Base-by-base conservation (phyloP, 306 rosid genomes). In the Medicago arabica region DNA sequence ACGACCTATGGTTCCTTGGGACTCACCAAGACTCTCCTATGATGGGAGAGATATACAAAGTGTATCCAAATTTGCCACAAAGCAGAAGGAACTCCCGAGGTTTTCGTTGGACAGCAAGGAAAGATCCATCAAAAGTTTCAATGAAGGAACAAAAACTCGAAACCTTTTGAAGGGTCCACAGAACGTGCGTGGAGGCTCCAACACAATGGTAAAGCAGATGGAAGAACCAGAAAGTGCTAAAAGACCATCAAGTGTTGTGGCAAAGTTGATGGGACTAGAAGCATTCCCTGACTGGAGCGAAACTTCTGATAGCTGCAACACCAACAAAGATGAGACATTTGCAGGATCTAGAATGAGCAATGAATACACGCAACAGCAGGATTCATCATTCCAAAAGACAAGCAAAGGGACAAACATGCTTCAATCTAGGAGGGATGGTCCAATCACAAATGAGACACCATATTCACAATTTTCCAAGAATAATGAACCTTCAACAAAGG, bases 201-300 rank as follows among this genome's bases (percentile, higher is more conserved):
- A 63, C 83, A 61, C 62, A 73, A 68, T 57, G 65, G 61, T 41
- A 15, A 79, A 70, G 69, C 88, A 80, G 85, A 74, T 71, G 79
- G 88, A 80, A 77, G 97, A 95, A 76, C 82, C 92, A 7, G 93
- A 85, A 67, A 85, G 86, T 49, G 74, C 86, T 13, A 86, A 69
- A 69, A 77, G 86, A 80, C 63, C 90, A 43, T 90, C 96, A 1
- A 85, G 86, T 43, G 87, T 96, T 17, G 89, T 96, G 8, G 97
- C 96, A 28, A 92, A 87, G 86, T 86, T 96, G 83, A 96, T 96
- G 99, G 99, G 99, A 68, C 64, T 96, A 81, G 98, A 92, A 38
- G 49, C 84, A 47, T 77, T 91, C 68, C 81, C 93, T 25, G 89
- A 83, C n/a, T 67, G 83, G 17, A 66, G 63, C 36, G 83, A 88